Evolutionary conservation across 2,329 filamentous ascomycete genomes (phyloP).

Genomic region (Tothia fuscella): DNA sequence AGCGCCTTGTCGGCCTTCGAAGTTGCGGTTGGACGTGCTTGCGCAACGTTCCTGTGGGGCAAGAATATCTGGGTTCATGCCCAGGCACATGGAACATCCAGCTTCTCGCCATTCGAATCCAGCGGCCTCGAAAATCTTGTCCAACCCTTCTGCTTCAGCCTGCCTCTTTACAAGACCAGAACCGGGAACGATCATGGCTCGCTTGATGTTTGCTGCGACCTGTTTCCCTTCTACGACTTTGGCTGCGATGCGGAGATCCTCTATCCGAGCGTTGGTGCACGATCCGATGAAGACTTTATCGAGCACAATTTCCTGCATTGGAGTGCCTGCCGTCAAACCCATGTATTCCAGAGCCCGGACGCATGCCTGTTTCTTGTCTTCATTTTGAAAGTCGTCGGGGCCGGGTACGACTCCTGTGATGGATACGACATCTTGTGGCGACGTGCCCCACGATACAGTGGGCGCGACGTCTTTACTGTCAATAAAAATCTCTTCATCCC

Average conservation of each 20-base stretch:
- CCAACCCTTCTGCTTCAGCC: constrained; percentile 82
- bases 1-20: constrained; percentile 91
- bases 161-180: constrained; percentile 88
- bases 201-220: constrained; percentile 77
- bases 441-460: constrained; percentile 94
- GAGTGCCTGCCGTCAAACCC: constrained; percentile 76
- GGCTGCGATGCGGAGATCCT: constrained; percentile 83
- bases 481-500: constrained; percentile 79
- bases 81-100: constrained; percentile 96
- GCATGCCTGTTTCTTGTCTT: constrained; percentile 68
- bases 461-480: constrained; percentile 87
- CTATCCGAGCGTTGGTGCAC: constrained; percentile 94
- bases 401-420: constrained; percentile 87
- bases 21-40: constrained; percentile 93
- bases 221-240: constrained; percentile 77
- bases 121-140: constrained; percentile 82
- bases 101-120: constrained; percentile 98
- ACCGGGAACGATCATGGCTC: constrained; percentile 91
- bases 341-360: constrained; percentile 87
- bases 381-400: constrained; percentile 72
- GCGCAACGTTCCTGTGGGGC: constrained; percentile 87
- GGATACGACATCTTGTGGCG: constrained; percentile 88
- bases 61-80: constrained; percentile 98
- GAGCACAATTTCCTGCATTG: constrained; percentile 79
- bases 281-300: constrained; percentile 98